Evolutionary conservation across 106 monocot species (phyloP).

Genomic region (Dendrobium chrysotoxum): DNA sequence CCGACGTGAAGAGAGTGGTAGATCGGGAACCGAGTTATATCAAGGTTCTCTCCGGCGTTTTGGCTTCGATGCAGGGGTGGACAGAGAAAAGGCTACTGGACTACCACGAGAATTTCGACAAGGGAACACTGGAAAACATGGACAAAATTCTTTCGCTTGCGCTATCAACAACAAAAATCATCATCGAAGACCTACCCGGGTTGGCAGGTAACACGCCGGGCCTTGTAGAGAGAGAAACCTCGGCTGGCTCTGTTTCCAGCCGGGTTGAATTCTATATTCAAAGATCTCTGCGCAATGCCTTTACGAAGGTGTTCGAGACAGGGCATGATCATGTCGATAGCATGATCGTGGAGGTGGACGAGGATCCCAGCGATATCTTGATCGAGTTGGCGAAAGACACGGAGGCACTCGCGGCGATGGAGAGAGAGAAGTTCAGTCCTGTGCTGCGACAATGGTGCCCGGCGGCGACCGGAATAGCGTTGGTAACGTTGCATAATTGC

Average conservation of each 20-base stretch:
- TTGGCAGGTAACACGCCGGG: slow-evolving; percentile 5
- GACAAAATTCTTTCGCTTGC: slow-evolving; percentile 34
- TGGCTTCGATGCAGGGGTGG: slow-evolving; percentile 48
- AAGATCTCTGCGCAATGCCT: slow-evolving; percentile 43
- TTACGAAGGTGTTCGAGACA: slow-evolving; percentile 67
- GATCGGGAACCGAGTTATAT: slow-evolving; percentile 30
- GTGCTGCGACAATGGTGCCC: slow-evolving; percentile 67
- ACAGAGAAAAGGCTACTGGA: slow-evolving; percentile 44
- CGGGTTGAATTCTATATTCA: slow-evolving; percentile 45
- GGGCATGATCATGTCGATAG: slow-evolving; percentile 30
- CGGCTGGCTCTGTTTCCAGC: not conserved
- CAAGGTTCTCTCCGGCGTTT: slow-evolving; percentile 22
- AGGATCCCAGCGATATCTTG: slow-evolving; percentile 37
- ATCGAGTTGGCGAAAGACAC: slow-evolving; percentile 57
- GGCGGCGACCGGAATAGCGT: slow-evolving; percentile 43
- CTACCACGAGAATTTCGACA: slow-evolving; percentile 53
- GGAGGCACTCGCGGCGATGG: slow-evolving; percentile 56
- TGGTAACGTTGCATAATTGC: slow-evolving; percentile 70
- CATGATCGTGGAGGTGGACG: slow-evolving; percentile 52
- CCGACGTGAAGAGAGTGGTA: slow-evolving; percentile 20
- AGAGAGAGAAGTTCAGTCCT: slow-evolving; percentile 62
- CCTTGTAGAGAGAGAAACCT: slow-evolving; percentile 3
- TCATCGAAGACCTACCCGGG: slow-evolving; percentile 26
- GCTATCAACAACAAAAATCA: slow-evolving; percentile 30
- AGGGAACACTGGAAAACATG: slow-evolving; percentile 25